Base-by-base conservation (phyloP, 2,329 filamentous ascomycete genomes). In the Curvularia spicifera region DNA sequence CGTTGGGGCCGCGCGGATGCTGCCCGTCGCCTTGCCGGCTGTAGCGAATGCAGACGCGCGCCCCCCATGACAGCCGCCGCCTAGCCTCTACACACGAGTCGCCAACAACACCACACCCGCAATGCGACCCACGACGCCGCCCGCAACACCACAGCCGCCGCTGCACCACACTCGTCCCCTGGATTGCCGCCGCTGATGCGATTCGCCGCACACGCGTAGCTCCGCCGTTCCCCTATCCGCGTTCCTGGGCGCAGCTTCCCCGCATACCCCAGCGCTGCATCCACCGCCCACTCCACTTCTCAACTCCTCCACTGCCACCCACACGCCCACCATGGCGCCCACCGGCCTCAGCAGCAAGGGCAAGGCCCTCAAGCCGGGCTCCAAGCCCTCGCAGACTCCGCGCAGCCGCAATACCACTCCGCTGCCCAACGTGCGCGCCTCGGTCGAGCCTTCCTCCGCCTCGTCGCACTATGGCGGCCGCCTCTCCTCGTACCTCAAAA, bases 331-430 rank as follows among this genome's bases (percentile, higher is more conserved):
- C 59, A 77, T 77, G 73, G 71, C 76, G n/a, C 70, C 72, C 43
- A 55, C 67, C 28, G 51, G 56, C 53, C 69, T 74, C 53, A 73
- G 74, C 63, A 73, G 71, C 67, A 79, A 78, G 61, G 76, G 69
- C 80, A 91, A 91, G 78, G 82, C 81, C 20, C 46, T 51, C 57
- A 85, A 82, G 63, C 70, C 68, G 1, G 64, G 66, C 45, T 69
- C 68, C 9, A 75, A 73, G 62, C 64, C 68, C 22, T 63, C 67
- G 10, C 70, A 64, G 47, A 57, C 68, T 15, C 71, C 72, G 15
- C 83, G 86, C 61, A 93, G 89, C 73, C 88, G 91, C 71, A 93
- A 93, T 76, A 91, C 89, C 35, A 94, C 91, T 15, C 91, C 91
- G 35, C 84, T 85, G 70, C 83, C 85, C 76, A 70, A 79, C 76